Base-by-base conservation (phyloP, 805 yeast species). In the Yamadazyma insecticola region DNA sequence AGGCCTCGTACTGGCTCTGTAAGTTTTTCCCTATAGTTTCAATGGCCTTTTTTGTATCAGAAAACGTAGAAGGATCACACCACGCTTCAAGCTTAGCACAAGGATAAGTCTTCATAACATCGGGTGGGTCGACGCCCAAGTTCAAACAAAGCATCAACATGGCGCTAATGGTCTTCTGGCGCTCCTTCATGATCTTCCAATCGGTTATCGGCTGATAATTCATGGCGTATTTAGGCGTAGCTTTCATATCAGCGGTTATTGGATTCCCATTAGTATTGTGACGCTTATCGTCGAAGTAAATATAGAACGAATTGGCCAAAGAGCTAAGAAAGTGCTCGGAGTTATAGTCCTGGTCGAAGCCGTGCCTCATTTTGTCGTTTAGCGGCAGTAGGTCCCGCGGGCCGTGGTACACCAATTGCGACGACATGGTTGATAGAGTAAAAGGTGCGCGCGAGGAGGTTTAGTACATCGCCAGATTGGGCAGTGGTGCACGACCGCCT, bases 121-220 rank as follows among this genome's bases (percentile, higher is more conserved):
- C 98, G 1, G 98, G 98, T 2, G 98, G 98, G 45, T 90, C 97
- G 2, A 92, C 96, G 6, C 97, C 97, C 16, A 90, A 58, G 51
- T 92, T 92, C 22, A 92, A 64, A 55, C 98, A 92, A 29, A 92
- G 63, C 29, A 92, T 88, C 6, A 92, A 64, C 11, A 96, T 97
- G 0, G 97, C 98, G 33, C 85, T 80, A 9, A 89, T 87, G 1
- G 98, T 92, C 51, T 89, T 84, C 50, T 84, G 95, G 26, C 96
- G 74, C 44, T 88, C 96, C 39, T 81, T 78, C 71, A 87, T 83
- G 18, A 80, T 73, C 43, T 94, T 83, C 98, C 98, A 92, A 51
- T 90, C 97, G 2, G 76, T 58, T 3, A 84, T 80, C 3, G 86
- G 81, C 51, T 81, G 85, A 53, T 72, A 79, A 41, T 72, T 74